phyloP scores from a whole-genome alignment of 1,284 basidiomycete genomes.

The Anthracocystis panici-leucophaei region DNA sequence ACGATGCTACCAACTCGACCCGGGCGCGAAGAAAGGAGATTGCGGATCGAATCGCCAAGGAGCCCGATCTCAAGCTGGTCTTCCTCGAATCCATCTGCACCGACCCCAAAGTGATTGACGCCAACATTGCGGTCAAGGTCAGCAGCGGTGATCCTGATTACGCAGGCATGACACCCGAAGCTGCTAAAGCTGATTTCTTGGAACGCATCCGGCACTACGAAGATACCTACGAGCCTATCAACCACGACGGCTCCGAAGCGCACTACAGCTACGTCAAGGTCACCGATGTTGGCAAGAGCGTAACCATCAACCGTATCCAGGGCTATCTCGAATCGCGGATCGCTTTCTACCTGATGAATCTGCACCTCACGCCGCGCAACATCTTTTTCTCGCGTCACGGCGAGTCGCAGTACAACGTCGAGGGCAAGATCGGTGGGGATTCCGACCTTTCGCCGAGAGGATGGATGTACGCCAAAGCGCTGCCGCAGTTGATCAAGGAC shows the following conservation, averaged over 20 bases:
- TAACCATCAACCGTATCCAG: conserved; percentile 67
- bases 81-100: conserved; percentile 96
- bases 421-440: conserved; percentile 97
- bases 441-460: conserved; percentile 86
- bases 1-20: conserved; percentile 96
- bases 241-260: conserved; percentile 76
- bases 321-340: conserved; percentile 96
- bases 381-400: conserved; percentile 98
- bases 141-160: conserved; percentile 97
- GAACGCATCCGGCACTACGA: conserved; percentile 93
- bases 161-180: conserved; percentile 84
- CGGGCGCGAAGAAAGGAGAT: conserved; percentile 80
- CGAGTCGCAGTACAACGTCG: conserved; percentile 96
- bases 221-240: conserved; percentile 92
- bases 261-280: conserved; percentile 72
- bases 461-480: conserved; percentile 83
- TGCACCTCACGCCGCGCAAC: conserved; percentile 94
- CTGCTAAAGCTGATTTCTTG: conserved; percentile 88
- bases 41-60: conserved; percentile 83
- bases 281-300: conserved; percentile 69
- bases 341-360: conserved; percentile 98
- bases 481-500: conserved; percentile 88
- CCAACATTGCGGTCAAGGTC: conserved; percentile 96
- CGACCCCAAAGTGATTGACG: conserved; percentile 91
- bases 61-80: conserved; percentile 88